A percentile compares a stretch with the other conserved stretches of the same genome.
Conservation (phyloP, 1,284 basidiomycete genomes). For the Cystobasidium sp. region DNA sequence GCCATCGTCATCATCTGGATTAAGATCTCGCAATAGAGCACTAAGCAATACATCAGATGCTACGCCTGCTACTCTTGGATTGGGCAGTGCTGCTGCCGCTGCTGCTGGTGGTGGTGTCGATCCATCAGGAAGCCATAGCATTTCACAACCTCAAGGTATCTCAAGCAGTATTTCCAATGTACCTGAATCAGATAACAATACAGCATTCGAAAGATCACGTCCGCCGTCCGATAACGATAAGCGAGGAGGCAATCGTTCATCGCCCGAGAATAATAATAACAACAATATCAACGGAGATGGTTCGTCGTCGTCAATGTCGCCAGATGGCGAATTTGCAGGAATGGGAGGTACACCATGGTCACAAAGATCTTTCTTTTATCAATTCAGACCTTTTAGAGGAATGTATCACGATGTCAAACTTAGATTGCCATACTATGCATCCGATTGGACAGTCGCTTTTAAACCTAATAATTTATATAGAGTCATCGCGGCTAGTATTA, state of each 20-base stretch:
- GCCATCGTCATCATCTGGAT: background rate
- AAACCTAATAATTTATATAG: conserved; percentile 58
- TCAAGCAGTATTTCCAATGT: background rate
- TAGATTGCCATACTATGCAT: conserved; percentile 77
- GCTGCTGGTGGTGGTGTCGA: too few species aligned
- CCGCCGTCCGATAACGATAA: conserved; percentile 10
- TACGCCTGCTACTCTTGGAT: background rate
- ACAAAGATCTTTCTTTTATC: conserved; percentile 46
- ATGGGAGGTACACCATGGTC: conserved; percentile 48
- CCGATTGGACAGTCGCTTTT: conserved; percentile 83
- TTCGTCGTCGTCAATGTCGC: background rate
- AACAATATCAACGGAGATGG: background rate
- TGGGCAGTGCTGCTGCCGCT: too few species aligned
- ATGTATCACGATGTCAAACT: conserved; percentile 77
- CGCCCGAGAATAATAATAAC: too few species aligned
- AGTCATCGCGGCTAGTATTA: conserved; percentile 72
- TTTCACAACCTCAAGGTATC: background rate
- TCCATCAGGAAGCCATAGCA: conserved; percentile 7
- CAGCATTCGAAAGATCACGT: conserved; percentile 18
- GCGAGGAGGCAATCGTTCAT: background rate
- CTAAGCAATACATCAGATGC: background rate
- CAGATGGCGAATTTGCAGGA: conserved; percentile 31
- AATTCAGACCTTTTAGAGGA: conserved; percentile 61
- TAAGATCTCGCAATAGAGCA: conserved; percentile 15
- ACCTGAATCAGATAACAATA: conserved; percentile 4